A percentile compares a stretch with the other conserved stretches of the same genome.
Evolutionary conservation across 208 protist species (phyloP).

Genomic region (Porcisia hertigi): DNA sequence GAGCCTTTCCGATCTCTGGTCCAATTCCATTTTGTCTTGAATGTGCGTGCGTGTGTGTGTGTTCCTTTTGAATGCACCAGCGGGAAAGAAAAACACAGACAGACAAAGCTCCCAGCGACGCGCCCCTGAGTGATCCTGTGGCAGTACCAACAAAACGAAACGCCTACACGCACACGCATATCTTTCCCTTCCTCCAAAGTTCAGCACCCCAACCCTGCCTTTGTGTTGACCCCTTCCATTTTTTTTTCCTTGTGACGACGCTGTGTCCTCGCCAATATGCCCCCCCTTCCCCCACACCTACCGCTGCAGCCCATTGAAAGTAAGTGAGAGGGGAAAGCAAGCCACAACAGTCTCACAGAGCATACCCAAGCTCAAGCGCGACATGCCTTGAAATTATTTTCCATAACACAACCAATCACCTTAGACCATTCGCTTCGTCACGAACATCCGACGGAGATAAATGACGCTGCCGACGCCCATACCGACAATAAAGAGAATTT

Average conservation of each 20-base stretch:
- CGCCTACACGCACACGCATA: background rate
- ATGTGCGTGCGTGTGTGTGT: background rate
- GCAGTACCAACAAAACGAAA: background rate
- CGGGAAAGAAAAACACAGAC: no score
- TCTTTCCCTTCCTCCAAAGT: background rate
- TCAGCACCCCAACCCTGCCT: background rate
- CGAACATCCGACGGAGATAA: conserved; percentile 78
- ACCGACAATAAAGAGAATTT: conserved; percentile 62
- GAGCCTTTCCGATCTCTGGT: background rate
- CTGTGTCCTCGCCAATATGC: conserved; percentile 40
- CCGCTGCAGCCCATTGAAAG: conserved; percentile 71
- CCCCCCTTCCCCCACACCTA: conserved; percentile 59
- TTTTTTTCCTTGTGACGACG: background rate
- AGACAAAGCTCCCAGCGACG: background rate
- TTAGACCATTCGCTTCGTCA: conserved; percentile 77
- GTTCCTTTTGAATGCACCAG: background rate
- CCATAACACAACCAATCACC: background rate
- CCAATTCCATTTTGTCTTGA: no score
- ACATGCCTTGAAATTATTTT: background rate
- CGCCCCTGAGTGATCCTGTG: background rate
- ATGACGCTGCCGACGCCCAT: conserved; percentile 80
- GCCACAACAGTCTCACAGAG: background rate
- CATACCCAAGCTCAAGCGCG: background rate
- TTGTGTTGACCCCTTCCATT: background rate
- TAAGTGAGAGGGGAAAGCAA: conserved; percentile 31